A percentile compares a stretch with the other conserved stretches of the same genome.
Conservation (phyloP, 306 rosid species). For the Glycine soja region DNA sequence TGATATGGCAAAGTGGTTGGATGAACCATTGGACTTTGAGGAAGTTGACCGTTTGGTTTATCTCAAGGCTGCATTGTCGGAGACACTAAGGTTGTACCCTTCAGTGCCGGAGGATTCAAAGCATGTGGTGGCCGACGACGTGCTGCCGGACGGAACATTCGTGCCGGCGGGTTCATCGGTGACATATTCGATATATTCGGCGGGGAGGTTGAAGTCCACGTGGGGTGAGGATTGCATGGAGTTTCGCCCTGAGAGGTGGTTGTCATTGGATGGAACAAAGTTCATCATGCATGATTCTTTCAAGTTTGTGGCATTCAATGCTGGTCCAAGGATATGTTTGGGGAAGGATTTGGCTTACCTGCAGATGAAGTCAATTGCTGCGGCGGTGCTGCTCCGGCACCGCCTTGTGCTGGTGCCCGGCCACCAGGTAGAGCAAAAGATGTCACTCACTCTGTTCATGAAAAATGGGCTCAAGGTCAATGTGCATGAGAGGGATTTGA, state of each 20-base stretch:
- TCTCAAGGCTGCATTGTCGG: slow-evolving; percentile 80
- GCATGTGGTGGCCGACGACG: slow-evolving; percentile 74
- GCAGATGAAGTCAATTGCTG: slow-evolving; percentile 89
- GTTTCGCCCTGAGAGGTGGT: slow-evolving; percentile 86
- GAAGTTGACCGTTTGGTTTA: slow-evolving; percentile 82
- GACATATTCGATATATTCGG: slow-evolving; percentile 81
- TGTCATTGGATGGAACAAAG: slow-evolving; percentile 63
- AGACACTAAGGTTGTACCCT: slow-evolving; percentile 82
- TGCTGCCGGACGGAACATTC: slow-evolving; percentile 80
- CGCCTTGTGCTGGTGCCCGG: slow-evolving; percentile 66
- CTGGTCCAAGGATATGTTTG: slow-evolving; percentile 94
- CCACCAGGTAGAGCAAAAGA: slow-evolving; percentile 87
- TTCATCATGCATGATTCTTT: slow-evolving; percentile 72
- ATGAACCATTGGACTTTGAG: slow-evolving; percentile 75
- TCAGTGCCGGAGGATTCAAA: slow-evolving; percentile 93
- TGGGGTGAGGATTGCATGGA: slow-evolving; percentile 96
- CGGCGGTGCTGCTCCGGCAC: slow-evolving; percentile 85
- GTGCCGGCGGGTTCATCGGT: slow-evolving; percentile 89
- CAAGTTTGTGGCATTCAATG: slow-evolving; percentile 87
- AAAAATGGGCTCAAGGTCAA: slow-evolving; percentile 85
- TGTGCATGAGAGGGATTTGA: slow-evolving; percentile 67
- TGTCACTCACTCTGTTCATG: slow-evolving; percentile 92
- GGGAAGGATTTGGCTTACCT: slow-evolving; percentile 91
- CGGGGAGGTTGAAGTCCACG: slow-evolving; percentile 73
- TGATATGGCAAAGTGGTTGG: slow-evolving; percentile 56